These are phyloP conservation scores for Nicotiana tabacum DNA, from an alignment of 257 asterid genomes.

Conservation along the genomic window DNA sequence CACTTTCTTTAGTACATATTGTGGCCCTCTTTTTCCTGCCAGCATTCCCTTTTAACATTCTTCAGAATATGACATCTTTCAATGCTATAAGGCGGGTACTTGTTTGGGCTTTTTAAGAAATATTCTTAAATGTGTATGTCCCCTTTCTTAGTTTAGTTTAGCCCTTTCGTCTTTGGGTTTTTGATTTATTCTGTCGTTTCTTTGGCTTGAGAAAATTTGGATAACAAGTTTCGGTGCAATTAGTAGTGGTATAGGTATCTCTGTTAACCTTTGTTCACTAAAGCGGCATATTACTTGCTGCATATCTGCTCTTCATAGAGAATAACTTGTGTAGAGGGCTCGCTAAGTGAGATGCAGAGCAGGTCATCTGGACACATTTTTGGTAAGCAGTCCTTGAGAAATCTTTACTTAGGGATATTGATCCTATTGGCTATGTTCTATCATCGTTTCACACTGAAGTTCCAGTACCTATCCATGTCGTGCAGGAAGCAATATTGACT, in stretches of 20 bases:
- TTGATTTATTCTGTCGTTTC: background rate
- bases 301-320: conserved; percentile 41
- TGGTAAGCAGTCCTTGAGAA: conserved; percentile 30
- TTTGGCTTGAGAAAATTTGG: background rate
- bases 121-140: background rate
- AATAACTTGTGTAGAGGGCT: conserved; percentile 44
- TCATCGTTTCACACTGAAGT: background rate
- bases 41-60: background rate
- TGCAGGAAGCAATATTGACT: conserved; percentile 40
- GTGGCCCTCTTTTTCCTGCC: background rate
- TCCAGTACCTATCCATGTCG: conserved; percentile 14
- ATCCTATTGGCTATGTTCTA: background rate
- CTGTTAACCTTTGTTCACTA: background rate
- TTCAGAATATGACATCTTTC: background rate
- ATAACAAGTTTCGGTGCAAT: background rate
- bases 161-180: background rate
- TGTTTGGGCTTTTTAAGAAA: background rate
- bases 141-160: background rate
- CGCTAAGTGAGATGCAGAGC: conserved; percentile 29
- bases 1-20: background rate
- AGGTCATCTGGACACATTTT: conserved; percentile 35
- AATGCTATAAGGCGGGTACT: background rate
- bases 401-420: conserved; percentile 11
- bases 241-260: background rate
- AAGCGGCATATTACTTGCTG: conserved; percentile 4